Evolutionary conservation across 371 early-diverging fungal species (phyloP).

Genomic region (Actinomortierella ambigua): DNA sequence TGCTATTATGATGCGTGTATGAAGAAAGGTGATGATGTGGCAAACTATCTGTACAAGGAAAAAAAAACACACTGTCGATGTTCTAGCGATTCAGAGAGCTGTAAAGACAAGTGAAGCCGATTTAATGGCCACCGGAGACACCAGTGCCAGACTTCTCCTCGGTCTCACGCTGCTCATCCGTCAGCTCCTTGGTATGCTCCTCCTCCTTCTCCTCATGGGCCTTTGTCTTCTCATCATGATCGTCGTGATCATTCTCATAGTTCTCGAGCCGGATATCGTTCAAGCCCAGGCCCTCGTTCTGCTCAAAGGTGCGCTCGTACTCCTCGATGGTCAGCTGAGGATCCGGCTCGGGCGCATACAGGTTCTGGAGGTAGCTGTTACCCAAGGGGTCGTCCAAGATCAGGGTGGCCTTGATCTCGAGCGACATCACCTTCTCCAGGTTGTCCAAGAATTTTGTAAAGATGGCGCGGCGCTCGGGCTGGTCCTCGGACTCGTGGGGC

Average conservation of each 20-base stretch:
- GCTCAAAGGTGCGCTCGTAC: conserved; percentile 87
- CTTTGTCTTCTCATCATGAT: neutral
- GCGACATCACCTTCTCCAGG: conserved; percentile 57
- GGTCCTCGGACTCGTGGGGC: conserved; percentile 82
- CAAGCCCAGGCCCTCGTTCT: conserved; percentile 85
- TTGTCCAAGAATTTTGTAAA: conserved; percentile 74
- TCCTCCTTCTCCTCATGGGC: conserved; percentile 7
- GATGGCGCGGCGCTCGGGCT: conserved; percentile 53
- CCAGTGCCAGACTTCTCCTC: conserved; percentile 39
- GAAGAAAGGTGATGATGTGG: too few species aligned
- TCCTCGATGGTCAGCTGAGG: conserved; percentile 90
- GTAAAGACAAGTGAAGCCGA: too few species aligned
- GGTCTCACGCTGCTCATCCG: conserved; percentile 26
- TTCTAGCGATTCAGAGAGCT: too few species aligned
- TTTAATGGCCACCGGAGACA: conserved; percentile 37
- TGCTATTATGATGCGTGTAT: too few species aligned
- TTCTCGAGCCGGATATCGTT: conserved; percentile 82
- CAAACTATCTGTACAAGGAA: too few species aligned
- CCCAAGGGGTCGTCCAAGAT: conserved; percentile 92
- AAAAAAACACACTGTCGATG: too few species aligned
- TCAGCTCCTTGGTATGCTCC: conserved; percentile 14
- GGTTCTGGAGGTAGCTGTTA: conserved; percentile 86
- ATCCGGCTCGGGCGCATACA: conserved; percentile 92
- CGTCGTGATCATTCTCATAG: conserved; percentile 41
- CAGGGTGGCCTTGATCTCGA: conserved; percentile 57